These are phyloP conservation scores for Gastrolobium villosum DNA, from an alignment of 306 rosid genomes.

Conservation along the genomic window DNA sequence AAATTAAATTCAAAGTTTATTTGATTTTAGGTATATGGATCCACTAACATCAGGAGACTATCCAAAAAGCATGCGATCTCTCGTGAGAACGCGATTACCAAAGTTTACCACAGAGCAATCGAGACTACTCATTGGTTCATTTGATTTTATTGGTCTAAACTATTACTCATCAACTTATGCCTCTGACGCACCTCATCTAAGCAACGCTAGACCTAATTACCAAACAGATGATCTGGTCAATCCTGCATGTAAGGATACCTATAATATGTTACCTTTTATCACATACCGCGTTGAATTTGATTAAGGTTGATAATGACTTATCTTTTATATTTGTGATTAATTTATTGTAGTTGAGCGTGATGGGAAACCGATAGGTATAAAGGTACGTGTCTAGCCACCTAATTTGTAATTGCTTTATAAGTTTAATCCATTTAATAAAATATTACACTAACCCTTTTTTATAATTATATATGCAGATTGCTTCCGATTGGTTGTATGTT, in stretches of 20 bases:
- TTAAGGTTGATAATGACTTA: background rate
- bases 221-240: constrained; percentile 40
- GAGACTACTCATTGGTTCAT: constrained; percentile 51
- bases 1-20: background rate
- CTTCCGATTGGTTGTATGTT: constrained; percentile 57
- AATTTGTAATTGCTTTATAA: background rate
- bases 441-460: background rate
- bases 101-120: constrained; percentile 54
- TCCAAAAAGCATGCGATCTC: constrained; percentile 60
- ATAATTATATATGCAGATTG: constrained; percentile 40
- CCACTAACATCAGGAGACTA: constrained; percentile 65
- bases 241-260: constrained; percentile 37
- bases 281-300: background rate
- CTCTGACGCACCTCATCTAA: constrained; percentile 31
- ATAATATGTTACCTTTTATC: background rate
- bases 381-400: constrained; percentile 5
- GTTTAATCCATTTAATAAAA: background rate
- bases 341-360: constrained; percentile 30
- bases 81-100: constrained; percentile 58
- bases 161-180: constrained; percentile 62
- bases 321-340: background rate
- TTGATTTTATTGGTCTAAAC: constrained; percentile 69
- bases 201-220: constrained; percentile 40
- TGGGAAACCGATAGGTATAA: constrained; percentile 34
- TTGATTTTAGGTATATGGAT: constrained; percentile 56